These are phyloP conservation scores for Botrytis paeoniae DNA, from an alignment of 2,329 filamentous ascomycete species.

Conservation along the genomic window DNA sequence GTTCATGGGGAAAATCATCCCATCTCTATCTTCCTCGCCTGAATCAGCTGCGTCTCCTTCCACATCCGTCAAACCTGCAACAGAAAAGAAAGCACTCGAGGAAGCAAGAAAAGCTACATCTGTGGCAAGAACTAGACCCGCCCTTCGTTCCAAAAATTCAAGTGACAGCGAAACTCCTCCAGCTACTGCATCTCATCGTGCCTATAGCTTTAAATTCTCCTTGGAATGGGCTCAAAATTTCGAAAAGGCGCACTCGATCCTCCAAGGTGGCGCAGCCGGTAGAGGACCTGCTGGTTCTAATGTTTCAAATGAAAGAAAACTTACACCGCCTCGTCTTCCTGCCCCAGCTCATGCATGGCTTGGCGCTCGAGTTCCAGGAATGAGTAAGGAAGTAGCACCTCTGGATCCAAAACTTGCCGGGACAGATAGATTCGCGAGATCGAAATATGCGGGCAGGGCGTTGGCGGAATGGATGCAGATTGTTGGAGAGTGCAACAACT, in stretches of 20 bases:
- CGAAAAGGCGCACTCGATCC: slow-evolving; percentile 36
- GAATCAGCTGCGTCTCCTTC: slow-evolving; percentile 20
- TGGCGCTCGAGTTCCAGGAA: slow-evolving; percentile 38
- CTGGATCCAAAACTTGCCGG: slow-evolving; percentile 30
- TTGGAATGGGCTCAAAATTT: slow-evolving; percentile 59
- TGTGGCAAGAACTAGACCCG: slow-evolving; percentile 41
- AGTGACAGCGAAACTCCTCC: slow-evolving; percentile 53
- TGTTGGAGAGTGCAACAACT: slow-evolving; percentile 76
- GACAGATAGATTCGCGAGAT: slow-evolving; percentile 37
- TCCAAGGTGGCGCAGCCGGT: slow-evolving; percentile 11
- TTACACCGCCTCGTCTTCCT: slow-evolving; percentile 67
- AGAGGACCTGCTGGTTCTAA: slow-evolving; percentile 14
- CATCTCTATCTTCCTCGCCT: slow-evolving; percentile 39
- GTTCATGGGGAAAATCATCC: slow-evolving; percentile 61
- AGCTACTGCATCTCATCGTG: slow-evolving; percentile 44
- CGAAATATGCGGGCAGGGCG: slow-evolving; percentile 66
- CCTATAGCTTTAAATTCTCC: slow-evolving; percentile 71
- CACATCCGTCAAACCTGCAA: slow-evolving; percentile 8
- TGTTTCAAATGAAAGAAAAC: slow-evolving; percentile 49
- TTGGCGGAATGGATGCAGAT: slow-evolving; percentile 76
- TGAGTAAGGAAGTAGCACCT: slow-evolving; percentile 30
- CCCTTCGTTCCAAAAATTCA: slow-evolving; percentile 50
- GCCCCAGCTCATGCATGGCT: slow-evolving; percentile 66
- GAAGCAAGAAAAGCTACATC: slow-evolving; percentile 50
- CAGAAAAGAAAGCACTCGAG: slow-evolving; percentile 48